These are phyloP conservation scores for Tetrapisispora iriomotensis DNA, from an alignment of 805 yeast genomes.

Conservation along the genomic window DNA sequence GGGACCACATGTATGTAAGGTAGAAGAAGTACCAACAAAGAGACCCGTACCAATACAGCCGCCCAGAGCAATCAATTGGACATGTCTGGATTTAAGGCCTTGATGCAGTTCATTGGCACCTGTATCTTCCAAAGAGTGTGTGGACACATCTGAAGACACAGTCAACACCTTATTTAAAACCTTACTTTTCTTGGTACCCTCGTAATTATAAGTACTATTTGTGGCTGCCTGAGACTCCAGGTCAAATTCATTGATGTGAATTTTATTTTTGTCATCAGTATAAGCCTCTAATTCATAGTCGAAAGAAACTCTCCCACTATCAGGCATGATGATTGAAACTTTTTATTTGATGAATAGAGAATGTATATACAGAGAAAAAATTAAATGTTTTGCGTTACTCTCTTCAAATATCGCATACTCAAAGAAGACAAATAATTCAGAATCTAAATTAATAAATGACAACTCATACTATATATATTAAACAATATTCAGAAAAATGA, in stretches of 20 bases:
- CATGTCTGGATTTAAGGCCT: constrained; percentile 47
- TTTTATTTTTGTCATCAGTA: background rate
- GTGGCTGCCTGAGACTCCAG: background rate
- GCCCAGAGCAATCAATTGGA: constrained; percentile 75
- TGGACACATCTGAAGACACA: background rate
- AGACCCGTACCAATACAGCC: constrained; percentile 81
- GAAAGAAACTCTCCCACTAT: background rate
- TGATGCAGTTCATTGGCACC: constrained; percentile 9
- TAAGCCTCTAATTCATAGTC: background rate
- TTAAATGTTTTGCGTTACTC: too few relatives aligned
- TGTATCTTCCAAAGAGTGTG: background rate
- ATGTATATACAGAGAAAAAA: too few relatives aligned
- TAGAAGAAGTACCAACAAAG: constrained; percentile 61
- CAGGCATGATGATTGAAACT: too few relatives aligned
- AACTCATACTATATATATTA: too few relatives aligned
- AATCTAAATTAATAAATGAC: too few relatives aligned
- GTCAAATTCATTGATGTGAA: background rate
- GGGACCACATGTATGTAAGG: constrained; percentile 63
- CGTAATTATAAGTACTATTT: background rate
- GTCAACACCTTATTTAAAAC: background rate
- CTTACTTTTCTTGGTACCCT: background rate
- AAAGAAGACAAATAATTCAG: too few relatives aligned
- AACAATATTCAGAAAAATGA: too few relatives aligned
- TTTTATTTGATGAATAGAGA: background rate
- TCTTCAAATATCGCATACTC: too few relatives aligned